These are phyloP conservation scores for Myriangium duriaei DNA, from an alignment of 2,329 filamentous ascomycete species.

Conservation along the genomic window DNA sequence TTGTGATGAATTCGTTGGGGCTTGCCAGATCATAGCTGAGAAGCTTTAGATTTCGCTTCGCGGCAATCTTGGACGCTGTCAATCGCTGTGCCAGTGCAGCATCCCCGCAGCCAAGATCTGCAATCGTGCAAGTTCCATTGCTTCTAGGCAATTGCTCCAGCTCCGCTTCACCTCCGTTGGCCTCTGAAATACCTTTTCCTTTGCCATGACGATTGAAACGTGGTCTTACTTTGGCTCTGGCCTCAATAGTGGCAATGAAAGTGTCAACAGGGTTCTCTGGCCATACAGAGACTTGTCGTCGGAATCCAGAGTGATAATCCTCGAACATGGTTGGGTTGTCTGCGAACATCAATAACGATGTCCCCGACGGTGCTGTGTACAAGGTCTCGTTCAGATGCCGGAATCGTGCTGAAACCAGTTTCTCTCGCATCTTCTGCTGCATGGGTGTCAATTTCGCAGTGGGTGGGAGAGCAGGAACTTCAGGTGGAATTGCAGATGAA, in stretches of 20 bases:
- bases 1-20: slow-evolving; percentile 63
- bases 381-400: slow-evolving; percentile 94
- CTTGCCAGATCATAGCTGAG: slow-evolving; percentile 79
- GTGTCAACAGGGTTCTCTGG: slow-evolving; percentile 89
- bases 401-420: slow-evolving; percentile 89
- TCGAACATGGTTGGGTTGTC: slow-evolving; percentile 84
- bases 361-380: slow-evolving; percentile 77
- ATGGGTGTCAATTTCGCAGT: slow-evolving; percentile 69
- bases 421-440: slow-evolving; percentile 86
- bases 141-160: slow-evolving; percentile 54
- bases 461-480: slow-evolving; percentile 19
- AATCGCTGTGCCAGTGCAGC: slow-evolving; percentile 65
- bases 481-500: background rate
- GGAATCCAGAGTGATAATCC: slow-evolving; percentile 94
- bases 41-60: slow-evolving; percentile 59
- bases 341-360: slow-evolving; percentile 73
- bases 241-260: slow-evolving; percentile 61
- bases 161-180: slow-evolving; percentile 14
- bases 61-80: slow-evolving; percentile 40
- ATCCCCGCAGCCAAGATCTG: slow-evolving; percentile 88
- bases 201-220: slow-evolving; percentile 25
- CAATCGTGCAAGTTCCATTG: slow-evolving; percentile 61
- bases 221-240: slow-evolving; percentile 46
- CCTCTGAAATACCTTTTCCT: slow-evolving; percentile 28
- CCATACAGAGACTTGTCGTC: slow-evolving; percentile 90